A percentile compares a stretch with the other conserved stretches of the same genome.
These are phyloP conservation scores for Thyridium curvatum DNA, from an alignment of 2,329 filamentous ascomycete genomes.

Conservation along the genomic window DNA sequence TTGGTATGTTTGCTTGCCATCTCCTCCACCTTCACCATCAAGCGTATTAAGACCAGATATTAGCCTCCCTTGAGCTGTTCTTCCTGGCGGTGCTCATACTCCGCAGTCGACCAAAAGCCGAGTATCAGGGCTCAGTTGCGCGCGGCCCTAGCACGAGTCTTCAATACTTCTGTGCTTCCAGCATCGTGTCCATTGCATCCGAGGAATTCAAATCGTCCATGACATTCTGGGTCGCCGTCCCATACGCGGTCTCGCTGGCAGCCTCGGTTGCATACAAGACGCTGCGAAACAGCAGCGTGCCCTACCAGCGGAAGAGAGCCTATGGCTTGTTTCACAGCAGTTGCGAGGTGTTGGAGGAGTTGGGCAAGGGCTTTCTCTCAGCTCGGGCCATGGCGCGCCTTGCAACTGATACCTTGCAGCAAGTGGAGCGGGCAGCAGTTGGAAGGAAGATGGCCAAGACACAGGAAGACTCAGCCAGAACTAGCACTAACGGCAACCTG, in stretches of 20 bases:
- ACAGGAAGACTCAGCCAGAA: constrained; percentile 1
- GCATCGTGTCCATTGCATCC: constrained; percentile 11
- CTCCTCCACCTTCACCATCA: too few relatives aligned
- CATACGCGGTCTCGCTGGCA: background rate
- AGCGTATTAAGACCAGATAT: too few relatives aligned
- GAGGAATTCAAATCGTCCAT: constrained; percentile 12
- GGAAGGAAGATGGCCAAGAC: constrained; percentile 2
- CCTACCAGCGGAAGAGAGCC: constrained; percentile 11
- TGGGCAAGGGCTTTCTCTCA: constrained; percentile 13
- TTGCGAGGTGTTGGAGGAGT: constrained; percentile 11
- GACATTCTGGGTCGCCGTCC: constrained; percentile 14
- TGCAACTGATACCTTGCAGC: constrained; percentile 13
- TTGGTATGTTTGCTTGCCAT: too few relatives aligned
- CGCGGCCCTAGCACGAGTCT: constrained; percentile 6
- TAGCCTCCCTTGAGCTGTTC: too few relatives aligned
- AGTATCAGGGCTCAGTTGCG: constrained; percentile 5
- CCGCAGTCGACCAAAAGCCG: constrained; percentile 2
- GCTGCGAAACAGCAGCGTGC: constrained; percentile 12
- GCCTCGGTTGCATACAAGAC: constrained; percentile 14
- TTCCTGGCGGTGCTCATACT: too few relatives aligned
- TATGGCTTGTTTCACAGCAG: constrained; percentile 12
- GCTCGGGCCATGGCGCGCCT: constrained; percentile 14
- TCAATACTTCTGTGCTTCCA: constrained; percentile 13
- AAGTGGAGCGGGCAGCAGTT: constrained; percentile 11
- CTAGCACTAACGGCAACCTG: too few relatives aligned